phyloP scores from a whole-genome alignment of 2,329 filamentous ascomycete genomes.

The Alternaria arbusti region DNA sequence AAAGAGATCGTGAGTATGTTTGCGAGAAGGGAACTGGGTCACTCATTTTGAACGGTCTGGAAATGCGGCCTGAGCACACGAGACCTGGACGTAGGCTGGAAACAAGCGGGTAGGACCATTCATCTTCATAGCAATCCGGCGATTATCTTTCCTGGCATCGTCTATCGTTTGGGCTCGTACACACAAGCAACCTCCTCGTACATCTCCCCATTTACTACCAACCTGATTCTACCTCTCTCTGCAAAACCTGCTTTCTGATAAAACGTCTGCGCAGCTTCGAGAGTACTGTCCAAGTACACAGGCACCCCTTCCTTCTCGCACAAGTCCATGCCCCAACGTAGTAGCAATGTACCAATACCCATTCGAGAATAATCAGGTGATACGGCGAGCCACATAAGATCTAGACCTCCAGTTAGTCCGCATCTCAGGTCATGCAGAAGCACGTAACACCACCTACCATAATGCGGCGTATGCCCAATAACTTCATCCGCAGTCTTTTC shows the following conservation, averaged over 20 bases:
- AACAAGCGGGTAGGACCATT: background rate
- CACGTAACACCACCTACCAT: constrained; percentile 1
- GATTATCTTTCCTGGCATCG: background rate
- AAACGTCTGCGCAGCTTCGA: constrained; percentile 4
- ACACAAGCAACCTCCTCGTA: constrained; percentile 13
- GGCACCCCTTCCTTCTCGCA: background rate
- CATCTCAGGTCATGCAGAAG: background rate
- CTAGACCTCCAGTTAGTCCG: background rate
- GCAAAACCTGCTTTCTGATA: constrained; percentile 10
- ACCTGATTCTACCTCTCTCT: constrained; percentile 6
- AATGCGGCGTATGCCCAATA: constrained; percentile 7
- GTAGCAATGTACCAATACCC: constrained; percentile 5
- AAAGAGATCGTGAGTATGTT: constrained; percentile 11
- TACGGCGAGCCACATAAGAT: constrained; percentile 13
- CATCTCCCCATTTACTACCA: background rate
- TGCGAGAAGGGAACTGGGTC: background rate
- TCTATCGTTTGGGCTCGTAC: background rate
- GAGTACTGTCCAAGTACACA: constrained; percentile 10
- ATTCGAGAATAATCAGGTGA: constrained; percentile 2
- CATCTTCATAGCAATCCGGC: background rate
- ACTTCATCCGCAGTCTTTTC: background rate
- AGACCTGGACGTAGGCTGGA: background rate
- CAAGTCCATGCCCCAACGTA: constrained; percentile 7
- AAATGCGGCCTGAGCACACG: background rate
- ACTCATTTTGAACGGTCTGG: background rate